Percentiles rank a stretch among this genome's conserved stretches.
phyloP scores from a whole-genome alignment of 352 stramenopile species.

The Phytophthora boehmeriae region DNA sequence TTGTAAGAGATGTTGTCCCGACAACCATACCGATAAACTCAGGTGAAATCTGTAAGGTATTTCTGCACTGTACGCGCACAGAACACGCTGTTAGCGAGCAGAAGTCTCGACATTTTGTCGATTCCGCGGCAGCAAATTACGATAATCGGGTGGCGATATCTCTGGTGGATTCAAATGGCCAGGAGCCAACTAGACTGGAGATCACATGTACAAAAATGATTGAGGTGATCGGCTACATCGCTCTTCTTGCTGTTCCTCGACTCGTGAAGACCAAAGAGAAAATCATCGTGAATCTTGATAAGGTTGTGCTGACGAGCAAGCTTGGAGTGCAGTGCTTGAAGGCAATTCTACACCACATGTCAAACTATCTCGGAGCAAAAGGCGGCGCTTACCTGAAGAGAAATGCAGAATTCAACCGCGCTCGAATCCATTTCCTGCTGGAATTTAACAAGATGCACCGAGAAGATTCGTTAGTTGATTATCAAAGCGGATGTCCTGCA shows the following conservation, averaged over 20 bases:
- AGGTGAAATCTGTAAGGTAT: constrained; percentile 59
- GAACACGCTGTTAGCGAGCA: constrained; percentile 15
- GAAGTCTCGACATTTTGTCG: neutral
- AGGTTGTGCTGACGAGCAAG: constrained; percentile 23
- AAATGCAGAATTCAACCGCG: constrained; percentile 49
- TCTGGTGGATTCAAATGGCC: too few relatives aligned
- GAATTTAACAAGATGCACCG: constrained; percentile 67
- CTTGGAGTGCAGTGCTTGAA: constrained; percentile 51
- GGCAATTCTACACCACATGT: constrained; percentile 60
- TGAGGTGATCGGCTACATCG: constrained; percentile 29
- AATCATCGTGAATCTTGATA: constrained; percentile 1
- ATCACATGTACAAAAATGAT: constrained; percentile 29
- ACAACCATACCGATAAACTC: constrained; percentile 43
- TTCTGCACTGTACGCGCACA: constrained; percentile 53
- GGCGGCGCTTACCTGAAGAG: constrained; percentile 32
- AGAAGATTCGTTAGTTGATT: constrained; percentile 59
- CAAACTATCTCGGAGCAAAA: constrained; percentile 44
- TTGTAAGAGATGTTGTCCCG: constrained; percentile 59
- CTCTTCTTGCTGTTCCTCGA: constrained; percentile 35
- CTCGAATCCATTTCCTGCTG: constrained; percentile 47
- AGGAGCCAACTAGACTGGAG: constrained; percentile 9
- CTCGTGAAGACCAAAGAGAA: constrained; percentile 39
- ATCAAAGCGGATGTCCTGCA: constrained; percentile 42
- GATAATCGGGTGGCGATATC: constrained; percentile 6
- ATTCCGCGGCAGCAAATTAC: neutral